These are phyloP conservation scores for Pythium rishiriense DNA, from an alignment of 352 stramenopile genomes.

Conservation along the genomic window DNA sequence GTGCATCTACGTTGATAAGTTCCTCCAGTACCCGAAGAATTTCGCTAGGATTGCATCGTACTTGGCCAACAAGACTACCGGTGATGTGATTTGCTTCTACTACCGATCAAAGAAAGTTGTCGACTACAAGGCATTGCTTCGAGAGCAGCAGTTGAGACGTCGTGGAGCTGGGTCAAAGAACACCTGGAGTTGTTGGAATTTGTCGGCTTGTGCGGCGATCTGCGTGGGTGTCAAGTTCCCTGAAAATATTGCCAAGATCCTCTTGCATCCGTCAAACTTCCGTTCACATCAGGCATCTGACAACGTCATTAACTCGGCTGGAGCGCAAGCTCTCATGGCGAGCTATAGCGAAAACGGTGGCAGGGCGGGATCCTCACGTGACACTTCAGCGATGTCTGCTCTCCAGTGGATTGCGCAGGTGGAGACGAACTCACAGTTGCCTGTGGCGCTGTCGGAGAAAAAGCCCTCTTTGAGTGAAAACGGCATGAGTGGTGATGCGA, in stretches of 20 bases:
- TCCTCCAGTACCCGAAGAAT: constrained; percentile 99
- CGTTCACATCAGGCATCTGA: constrained; percentile 84
- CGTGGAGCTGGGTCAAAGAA: constrained; percentile 85
- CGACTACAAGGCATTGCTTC: constrained; percentile 95
- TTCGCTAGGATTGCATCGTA: constrained; percentile 96
- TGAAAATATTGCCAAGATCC: constrained; percentile 52
- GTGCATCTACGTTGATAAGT: constrained; percentile 99
- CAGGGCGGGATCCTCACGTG: background rate
- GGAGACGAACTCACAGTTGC: constrained; percentile 4
- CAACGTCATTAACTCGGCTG: constrained; percentile 80
- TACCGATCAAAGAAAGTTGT: constrained; percentile 98
- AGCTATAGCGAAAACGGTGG: constrained; percentile 16
- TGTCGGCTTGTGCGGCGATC: constrained; percentile 80
- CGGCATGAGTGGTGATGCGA: background rate
- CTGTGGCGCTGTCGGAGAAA: constrained; percentile 15
- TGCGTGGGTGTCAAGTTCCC: constrained; percentile 85
- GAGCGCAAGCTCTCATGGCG: constrained; percentile 52
- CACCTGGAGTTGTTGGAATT: constrained; percentile 88
- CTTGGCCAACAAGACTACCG: constrained; percentile 94
- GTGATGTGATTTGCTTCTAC: constrained; percentile 97
- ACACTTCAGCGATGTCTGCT: constrained; percentile 17
- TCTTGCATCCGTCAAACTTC: constrained; percentile 84
- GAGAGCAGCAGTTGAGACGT: constrained; percentile 85
- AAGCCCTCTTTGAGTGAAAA: constrained; percentile 25
- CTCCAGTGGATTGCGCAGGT: constrained; percentile 30